Evolutionary conservation across 257 asterid genomes (phyloP).

Genomic region (Ophiorrhiza pumila): DNA sequence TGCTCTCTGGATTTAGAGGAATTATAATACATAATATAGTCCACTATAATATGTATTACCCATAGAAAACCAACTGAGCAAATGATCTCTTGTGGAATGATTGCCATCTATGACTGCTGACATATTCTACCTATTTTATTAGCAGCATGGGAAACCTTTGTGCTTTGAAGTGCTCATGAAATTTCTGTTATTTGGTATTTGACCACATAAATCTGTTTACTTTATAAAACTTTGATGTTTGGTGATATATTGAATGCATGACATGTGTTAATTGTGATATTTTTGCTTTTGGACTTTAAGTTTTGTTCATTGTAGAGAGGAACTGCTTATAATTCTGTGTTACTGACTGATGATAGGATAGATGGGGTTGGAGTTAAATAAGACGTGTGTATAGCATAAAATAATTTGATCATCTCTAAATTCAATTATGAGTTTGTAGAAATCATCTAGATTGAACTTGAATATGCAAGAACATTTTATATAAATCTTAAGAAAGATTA

Average conservation of each 20-base stretch:
- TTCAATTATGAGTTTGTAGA: neutral
- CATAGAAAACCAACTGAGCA: neutral
- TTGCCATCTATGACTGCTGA: neutral
- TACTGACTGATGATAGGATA: neutral
- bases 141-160: neutral
- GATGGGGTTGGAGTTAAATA: neutral
- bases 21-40: neutral
- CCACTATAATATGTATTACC: neutral
- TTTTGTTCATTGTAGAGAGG: neutral
- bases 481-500: neutral
- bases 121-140: neutral
- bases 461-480: neutral
- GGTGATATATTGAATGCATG: neutral
- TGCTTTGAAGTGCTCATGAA: neutral
- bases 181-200: neutral
- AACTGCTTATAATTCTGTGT: neutral
- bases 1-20: neutral
- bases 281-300: neutral
- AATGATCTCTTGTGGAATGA: neutral
- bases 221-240: neutral
- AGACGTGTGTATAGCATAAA: neutral
- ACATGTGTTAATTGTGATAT: neutral
- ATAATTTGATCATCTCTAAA: too few relatives aligned
- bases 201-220: neutral
- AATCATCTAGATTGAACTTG: neutral